These are phyloP conservation scores for Phytophthora agathidicida DNA, from an alignment of 352 stramenopile genomes.

Conservation along the genomic window DNA sequence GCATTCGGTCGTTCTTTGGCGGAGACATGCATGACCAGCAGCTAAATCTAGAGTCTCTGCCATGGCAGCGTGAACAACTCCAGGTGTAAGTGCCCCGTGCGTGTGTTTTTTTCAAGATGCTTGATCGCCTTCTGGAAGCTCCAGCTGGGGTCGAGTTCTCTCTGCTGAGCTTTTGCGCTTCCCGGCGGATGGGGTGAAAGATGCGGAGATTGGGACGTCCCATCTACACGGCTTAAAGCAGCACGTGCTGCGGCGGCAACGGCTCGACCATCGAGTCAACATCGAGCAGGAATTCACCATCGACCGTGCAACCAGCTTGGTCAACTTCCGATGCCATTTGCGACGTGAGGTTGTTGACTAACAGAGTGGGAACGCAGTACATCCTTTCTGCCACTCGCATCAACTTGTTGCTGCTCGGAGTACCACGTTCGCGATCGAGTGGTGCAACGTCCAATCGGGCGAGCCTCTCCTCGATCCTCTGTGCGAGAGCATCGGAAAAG, in stretches of 20 bases:
- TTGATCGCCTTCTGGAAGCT: conserved; percentile 18
- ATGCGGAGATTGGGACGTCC: conserved; percentile 26
- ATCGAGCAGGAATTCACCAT: conserved; percentile 21
- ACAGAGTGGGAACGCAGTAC: conserved; percentile 17
- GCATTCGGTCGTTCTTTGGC: neutral
- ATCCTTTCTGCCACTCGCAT: conserved; percentile 31
- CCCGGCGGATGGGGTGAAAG: conserved; percentile 23
- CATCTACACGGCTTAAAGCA: conserved; percentile 20
- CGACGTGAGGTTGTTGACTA: conserved; percentile 25
- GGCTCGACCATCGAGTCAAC: conserved; percentile 9
- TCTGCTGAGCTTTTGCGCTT: conserved; percentile 22
- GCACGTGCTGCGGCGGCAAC: conserved; percentile 4
- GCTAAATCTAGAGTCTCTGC: conserved; percentile 1
- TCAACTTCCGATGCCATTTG: conserved; percentile 33
- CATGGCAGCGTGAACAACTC: conserved; percentile 8
- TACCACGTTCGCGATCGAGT: conserved; percentile 21
- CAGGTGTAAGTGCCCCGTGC: conserved; percentile 3
- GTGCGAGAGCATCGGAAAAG: conserved; percentile 34
- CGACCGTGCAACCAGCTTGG: conserved; percentile 26
- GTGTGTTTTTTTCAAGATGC: conserved; percentile 4
- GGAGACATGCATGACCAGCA: conserved; percentile 4
- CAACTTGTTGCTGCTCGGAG: conserved; percentile 18
- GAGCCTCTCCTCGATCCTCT: conserved; percentile 20
- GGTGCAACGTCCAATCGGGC: conserved; percentile 1
- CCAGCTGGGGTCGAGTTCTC: conserved; percentile 16